phyloP scores from a whole-genome alignment of 768 basidiomycete species.

The Megacollybia marginata region DNA sequence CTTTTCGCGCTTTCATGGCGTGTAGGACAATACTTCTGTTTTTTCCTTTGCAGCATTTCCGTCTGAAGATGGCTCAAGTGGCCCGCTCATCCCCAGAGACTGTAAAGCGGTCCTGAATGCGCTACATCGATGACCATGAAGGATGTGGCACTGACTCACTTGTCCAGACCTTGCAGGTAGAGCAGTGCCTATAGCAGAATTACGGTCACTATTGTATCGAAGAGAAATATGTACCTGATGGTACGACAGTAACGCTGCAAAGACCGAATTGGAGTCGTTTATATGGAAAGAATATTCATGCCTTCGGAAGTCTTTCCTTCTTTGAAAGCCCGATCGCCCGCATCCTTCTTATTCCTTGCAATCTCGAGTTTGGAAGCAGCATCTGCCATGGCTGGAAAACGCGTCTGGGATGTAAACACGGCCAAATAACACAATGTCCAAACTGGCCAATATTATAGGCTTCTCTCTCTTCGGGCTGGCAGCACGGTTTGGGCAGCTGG shows the following conservation, averaged over 20 bases:
- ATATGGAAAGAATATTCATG: conserved; percentile 15
- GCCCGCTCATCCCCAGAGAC: conserved; percentile 36
- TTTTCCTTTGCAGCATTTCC: conserved; percentile 40
- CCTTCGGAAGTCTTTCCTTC: conserved; percentile 53
- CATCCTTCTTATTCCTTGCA: conserved; percentile 62
- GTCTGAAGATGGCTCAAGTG: conserved; percentile 22
- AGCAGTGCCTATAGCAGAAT: conserved; percentile 46
- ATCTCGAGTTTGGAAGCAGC: conserved; percentile 39
- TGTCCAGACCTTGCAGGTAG: conserved; percentile 72
- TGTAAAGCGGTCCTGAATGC: conserved; percentile 45
- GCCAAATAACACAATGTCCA: conserved; percentile 32
- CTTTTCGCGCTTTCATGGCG: neutral
- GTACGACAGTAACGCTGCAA: conserved; percentile 59
- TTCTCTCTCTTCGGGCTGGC: conserved; percentile 81
- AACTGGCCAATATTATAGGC: conserved; percentile 65
- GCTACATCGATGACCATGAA: neutral
- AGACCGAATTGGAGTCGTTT: conserved; percentile 1
- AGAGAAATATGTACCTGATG: conserved; percentile 46
- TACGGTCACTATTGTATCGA: neutral
- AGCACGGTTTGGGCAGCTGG: conserved; percentile 79
- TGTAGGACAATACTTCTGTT: conserved; percentile 45
- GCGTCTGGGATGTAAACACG: neutral
- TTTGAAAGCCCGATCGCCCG: conserved; percentile 64
- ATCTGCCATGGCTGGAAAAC: neutral
- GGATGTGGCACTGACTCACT: conserved; percentile 34